Conservation (phyloP, 2,329 filamentous ascomycete species). For the Arthrobotrys entomopaga region DNA sequence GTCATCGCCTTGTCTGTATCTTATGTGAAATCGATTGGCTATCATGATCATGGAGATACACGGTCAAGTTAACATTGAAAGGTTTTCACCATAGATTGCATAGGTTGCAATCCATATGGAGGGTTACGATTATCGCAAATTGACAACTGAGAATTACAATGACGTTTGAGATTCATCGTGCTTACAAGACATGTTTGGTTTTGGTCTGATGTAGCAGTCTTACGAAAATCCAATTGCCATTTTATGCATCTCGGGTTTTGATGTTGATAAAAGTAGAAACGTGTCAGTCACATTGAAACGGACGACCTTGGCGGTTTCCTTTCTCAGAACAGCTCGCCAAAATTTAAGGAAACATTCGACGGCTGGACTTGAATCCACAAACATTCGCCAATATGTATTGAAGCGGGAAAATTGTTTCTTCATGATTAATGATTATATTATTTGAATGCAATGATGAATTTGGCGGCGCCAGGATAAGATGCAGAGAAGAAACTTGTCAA, state of each 20-base stretch:
- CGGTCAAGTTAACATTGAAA: background rate
- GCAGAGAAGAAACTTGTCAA: background rate
- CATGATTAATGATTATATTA: too few relatives aligned
- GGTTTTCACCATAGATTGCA: background rate
- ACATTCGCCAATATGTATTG: too few relatives aligned
- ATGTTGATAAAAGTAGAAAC: slow-evolving; percentile 39
- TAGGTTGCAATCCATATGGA: background rate
- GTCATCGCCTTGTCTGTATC: background rate
- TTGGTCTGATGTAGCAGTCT: slow-evolving; percentile 7
- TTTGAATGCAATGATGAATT: too few relatives aligned
- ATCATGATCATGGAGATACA: background rate
- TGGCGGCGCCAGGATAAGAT: background rate
- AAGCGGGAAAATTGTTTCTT: too few relatives aligned
- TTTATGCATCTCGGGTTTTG: background rate
- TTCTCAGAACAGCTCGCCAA: slow-evolving; percentile 4
- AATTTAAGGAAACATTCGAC: background rate
- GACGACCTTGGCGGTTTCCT: slow-evolving; percentile 21
- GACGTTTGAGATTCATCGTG: slow-evolving; percentile 9
- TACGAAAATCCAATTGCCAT: background rate
- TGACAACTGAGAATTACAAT: background rate
- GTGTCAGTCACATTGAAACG: slow-evolving; percentile 20
- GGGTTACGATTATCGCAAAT: background rate
- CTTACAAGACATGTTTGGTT: slow-evolving; percentile 1
- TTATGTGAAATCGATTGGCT: slow-evolving; percentile 7
- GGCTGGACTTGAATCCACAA: too few relatives aligned